Base-by-base conservation (phyloP, 148 eudicot species). In the Rhododendron ovatum region DNA sequence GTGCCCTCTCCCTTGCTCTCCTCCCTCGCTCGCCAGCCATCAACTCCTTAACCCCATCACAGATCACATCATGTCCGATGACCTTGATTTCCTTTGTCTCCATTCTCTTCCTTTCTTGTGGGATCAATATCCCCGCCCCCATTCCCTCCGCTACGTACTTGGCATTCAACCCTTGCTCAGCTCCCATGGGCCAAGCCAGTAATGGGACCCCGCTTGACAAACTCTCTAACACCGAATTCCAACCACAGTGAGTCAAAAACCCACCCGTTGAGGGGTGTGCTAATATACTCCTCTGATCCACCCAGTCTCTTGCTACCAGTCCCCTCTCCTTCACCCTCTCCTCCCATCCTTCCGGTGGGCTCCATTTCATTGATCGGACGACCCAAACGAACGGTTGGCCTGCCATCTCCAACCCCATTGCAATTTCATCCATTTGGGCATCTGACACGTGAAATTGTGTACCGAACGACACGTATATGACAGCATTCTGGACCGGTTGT, bases 201-300 rank as follows among this genome's bases (percentile, higher is more conserved):
- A 73, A 12, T 33, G 77, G 77, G 43, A 73, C 41, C 7, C 77
- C 77, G 0, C 17, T 1, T 47, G 48, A 47, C 50, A 77, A 77
- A 33, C 50, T 17, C 30, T 77, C 51, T n/a, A 77, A 77, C 51
- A 41, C 80, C 14, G 51, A 41, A 15, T 77, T 77, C 80, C 80
- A 77, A 7, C 80, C 80, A 39, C 51, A 41, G 30, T 41, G 51
- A 0, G 12, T 77, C 80, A 77, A 77, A 77, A 77, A 77, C 30
- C 80, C 80, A 22, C 80, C 51, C 28, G 28, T 76, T 20, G 80
- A 76, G 51, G 80, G 80, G 50, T 76, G 79, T 6, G 79, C 79
- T 75, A 75, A 75, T 15, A 75, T 39, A 5, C 79, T 75, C 79
- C 79, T 39, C 47, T 75, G 51, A 22, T 76, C 80, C 80, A 76